Evolutionary conservation across 768 basidiomycete genomes (phyloP), one percentile per base, ranked within the genome.

Genomic region (Collybia nuda): DNA sequence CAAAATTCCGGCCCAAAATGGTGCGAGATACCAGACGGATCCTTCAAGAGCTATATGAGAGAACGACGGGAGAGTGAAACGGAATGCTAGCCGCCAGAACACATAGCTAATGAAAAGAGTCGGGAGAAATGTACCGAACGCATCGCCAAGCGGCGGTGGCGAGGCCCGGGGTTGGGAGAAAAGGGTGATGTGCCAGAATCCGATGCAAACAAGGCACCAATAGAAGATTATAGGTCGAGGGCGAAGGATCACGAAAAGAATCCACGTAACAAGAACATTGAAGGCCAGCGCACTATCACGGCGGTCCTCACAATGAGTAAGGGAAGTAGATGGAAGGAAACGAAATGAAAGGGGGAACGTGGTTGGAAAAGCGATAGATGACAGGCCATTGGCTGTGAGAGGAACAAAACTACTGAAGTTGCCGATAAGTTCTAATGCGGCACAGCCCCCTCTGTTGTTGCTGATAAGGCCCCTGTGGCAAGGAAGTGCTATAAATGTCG

Each of bases 171-270:
- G 86, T 59, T 93, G 86, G 7, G 88, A 88, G 59, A 91, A 92
- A 36, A 94, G 77, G 0, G 81, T 72, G 47, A 91, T 74, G 56
- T 94, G 90, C 91, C 92, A 94, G 63, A 81, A 93, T 1, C 90
- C 88, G 40, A 90, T 87, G 69, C 82, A 89, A 5, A 89, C 81
- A n/a, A 90, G 72, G 59, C 77, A 84, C 86, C 88, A 90, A 66
- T 77, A 90, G 2, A 82, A 66, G 26, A 90, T 69, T 54, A 90
- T 76, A 2, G 86, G 74, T 58, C 73, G 81, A 1, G 88, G 88
- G 14, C 88, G 84, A 40, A 94, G 72, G 42, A 93, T 57, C 36
- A 90, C 71, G 64, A 90, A 90, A 40, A 93, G 70, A 23, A 82
- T 56, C 61, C 77, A 81, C 0, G 85, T 85, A 47, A 88, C 69